A percentile compares a stretch with the other conserved stretches of the same genome.
phyloP scores from a whole-genome alignment of 768 basidiomycete species.

The Lactifluus subvellereus region DNA sequence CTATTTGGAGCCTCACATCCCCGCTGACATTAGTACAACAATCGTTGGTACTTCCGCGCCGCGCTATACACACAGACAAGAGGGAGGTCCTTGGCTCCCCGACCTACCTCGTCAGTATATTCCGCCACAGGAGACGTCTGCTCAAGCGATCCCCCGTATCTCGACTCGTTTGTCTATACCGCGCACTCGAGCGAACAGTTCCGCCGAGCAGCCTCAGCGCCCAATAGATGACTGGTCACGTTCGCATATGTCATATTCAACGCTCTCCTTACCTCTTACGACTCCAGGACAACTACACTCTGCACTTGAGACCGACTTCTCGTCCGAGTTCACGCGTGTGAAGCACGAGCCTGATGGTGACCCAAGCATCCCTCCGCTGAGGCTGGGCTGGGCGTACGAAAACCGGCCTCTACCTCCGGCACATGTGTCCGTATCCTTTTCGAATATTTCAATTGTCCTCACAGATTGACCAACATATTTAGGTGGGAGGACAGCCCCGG shows the following conservation, averaged over 20 bases:
- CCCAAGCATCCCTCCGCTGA: not conserved
- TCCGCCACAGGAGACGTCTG: not conserved
- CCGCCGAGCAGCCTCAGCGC: not conserved
- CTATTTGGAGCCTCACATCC: not conserved
- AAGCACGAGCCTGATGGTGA: slow-evolving; percentile 14
- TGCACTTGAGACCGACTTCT: not conserved
- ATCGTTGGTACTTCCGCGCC: not conserved
- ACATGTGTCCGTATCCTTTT: slow-evolving; percentile 1
- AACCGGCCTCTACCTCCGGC: not conserved
- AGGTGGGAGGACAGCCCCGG: slow-evolving; percentile 5
- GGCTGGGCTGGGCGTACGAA: slow-evolving; percentile 8
- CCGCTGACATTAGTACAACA: not conserved
- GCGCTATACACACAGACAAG: not conserved
- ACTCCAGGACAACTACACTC: not conserved
- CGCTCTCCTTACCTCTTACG: not conserved
- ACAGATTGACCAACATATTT: not conserved
- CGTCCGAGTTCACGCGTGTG: not conserved
- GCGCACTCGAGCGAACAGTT: not conserved
- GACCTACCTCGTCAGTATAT: slow-evolving; percentile 2
- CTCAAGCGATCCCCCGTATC: slow-evolving; percentile 3
- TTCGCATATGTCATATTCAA: not conserved
- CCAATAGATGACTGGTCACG: not conserved
- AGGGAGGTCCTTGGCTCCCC: not conserved
- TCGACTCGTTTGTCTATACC: not conserved
- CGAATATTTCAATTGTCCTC: not conserved